These are phyloP conservation scores for Malus hybrid DNA, from an alignment of 331 rosid species.

Conservation along the genomic window DNA sequence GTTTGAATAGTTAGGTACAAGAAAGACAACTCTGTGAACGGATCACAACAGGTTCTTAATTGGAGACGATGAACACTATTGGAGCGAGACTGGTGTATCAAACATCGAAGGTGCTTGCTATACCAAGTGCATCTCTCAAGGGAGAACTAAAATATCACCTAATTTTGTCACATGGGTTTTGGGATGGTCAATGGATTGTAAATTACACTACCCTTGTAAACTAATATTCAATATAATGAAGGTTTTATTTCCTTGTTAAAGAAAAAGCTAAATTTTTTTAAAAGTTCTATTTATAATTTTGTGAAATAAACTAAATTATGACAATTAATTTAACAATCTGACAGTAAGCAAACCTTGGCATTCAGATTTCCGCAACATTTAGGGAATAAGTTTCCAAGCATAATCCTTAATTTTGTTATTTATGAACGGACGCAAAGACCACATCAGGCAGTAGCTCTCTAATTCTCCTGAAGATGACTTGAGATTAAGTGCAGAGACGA, in stretches of 20 bases:
- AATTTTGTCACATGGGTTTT: not conserved
- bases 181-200: not conserved
- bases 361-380: not conserved
- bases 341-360: not conserved
- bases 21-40: conserved; percentile 81
- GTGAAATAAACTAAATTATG: not conserved
- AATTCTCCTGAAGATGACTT: conserved; percentile 53
- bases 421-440: conserved; percentile 77
- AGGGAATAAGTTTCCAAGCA: conserved; percentile 63
- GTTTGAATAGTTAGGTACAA: conserved; percentile 41
- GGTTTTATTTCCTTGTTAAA: not conserved
- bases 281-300: not conserved
- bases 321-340: not conserved
- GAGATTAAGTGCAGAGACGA: conserved; percentile 48
- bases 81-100: conserved; percentile 72
- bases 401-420: conserved; percentile 44
- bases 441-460: conserved; percentile 65
- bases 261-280: no score
- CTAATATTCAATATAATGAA: not conserved
- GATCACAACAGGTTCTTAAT: conserved; percentile 74
- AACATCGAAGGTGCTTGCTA: conserved; percentile 94
- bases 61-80: conserved; percentile 90
- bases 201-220: not conserved
- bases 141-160: conserved; percentile 28
- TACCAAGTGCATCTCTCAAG: conserved; percentile 74